Conservation (phyloP, 2,329 filamentous ascomycete species). For the Ceratocystis cubensis region DNA sequence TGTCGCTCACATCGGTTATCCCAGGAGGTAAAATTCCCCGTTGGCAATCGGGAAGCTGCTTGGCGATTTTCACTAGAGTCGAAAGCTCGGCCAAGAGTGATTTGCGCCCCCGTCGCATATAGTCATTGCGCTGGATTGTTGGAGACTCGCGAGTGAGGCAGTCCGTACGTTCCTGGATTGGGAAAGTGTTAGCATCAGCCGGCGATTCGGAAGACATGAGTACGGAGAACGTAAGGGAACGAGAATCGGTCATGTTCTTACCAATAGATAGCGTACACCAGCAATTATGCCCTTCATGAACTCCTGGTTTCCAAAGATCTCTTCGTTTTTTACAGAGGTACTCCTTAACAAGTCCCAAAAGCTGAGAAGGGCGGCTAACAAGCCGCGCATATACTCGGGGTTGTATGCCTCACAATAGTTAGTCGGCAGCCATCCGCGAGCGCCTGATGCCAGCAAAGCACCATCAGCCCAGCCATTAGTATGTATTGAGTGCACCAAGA, state of each 20-base stretch:
- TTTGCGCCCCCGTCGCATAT: slow-evolving; percentile 69
- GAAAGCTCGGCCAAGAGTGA: slow-evolving; percentile 81
- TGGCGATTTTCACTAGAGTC: slow-evolving; percentile 75
- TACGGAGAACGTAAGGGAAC: not conserved
- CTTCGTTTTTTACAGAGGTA: slow-evolving; percentile 59
- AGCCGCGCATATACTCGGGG: slow-evolving; percentile 68
- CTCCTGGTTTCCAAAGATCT: slow-evolving; percentile 79
- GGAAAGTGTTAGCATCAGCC: not conserved
- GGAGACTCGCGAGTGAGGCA: slow-evolving; percentile 74
- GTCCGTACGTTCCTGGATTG: slow-evolving; percentile 63
- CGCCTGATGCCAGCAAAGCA: slow-evolving; percentile 72
- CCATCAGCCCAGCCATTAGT: slow-evolving; percentile 98
- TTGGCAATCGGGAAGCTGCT: slow-evolving; percentile 66
- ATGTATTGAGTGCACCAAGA: slow-evolving; percentile 91
- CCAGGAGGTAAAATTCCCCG: slow-evolving; percentile 30
- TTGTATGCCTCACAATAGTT: slow-evolving; percentile 97
- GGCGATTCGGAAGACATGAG: not conserved
- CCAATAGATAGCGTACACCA: slow-evolving; percentile 77
- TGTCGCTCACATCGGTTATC: slow-evolving; percentile 48
- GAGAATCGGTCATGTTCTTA: slow-evolving; percentile 36
- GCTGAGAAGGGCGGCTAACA: slow-evolving; percentile 75
- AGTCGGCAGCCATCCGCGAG: slow-evolving; percentile 88
- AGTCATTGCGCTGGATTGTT: slow-evolving; percentile 62
- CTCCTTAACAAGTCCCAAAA: slow-evolving; percentile 85
- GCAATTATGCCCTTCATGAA: slow-evolving; percentile 91